Conservation (phyloP, 2,329 filamentous ascomycete species). For the Pseudogymnoascus sp. region DNA sequence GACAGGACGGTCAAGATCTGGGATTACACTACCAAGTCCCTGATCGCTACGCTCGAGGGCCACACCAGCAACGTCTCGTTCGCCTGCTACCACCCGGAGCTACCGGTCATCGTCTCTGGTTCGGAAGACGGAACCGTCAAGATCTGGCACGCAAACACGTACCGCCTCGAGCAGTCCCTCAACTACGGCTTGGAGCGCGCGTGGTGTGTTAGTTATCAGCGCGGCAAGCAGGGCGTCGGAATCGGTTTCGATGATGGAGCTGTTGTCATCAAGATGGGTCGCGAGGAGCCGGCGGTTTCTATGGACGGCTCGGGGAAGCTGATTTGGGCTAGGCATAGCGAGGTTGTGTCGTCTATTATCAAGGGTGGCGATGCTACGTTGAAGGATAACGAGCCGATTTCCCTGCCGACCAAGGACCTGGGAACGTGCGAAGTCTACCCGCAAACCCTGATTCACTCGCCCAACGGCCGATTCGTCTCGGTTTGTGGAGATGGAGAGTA, state of each 20-base stretch:
- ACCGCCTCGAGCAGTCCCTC: slow-evolving; percentile 87
- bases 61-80: slow-evolving; percentile 98
- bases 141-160: slow-evolving; percentile 98
- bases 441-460: slow-evolving; percentile 88
- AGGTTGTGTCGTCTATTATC: slow-evolving; percentile 90
- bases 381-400: slow-evolving; percentile 84
- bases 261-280: slow-evolving; percentile 93
- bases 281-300: slow-evolving; percentile 93
- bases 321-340: slow-evolving; percentile 91
- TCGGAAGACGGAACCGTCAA: slow-evolving; percentile 96
- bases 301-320: slow-evolving; percentile 96
- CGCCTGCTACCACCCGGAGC: slow-evolving; percentile 92
- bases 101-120: slow-evolving; percentile 94
- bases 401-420: slow-evolving; percentile 84
- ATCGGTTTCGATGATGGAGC: slow-evolving; percentile 97
- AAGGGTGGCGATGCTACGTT: slow-evolving; percentile 76
- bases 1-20: slow-evolving; percentile 96
- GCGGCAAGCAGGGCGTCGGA: slow-evolving; percentile 86
- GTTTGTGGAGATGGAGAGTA: slow-evolving; percentile 96
- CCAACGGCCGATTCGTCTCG: slow-evolving; percentile 81
- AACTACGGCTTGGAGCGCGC: slow-evolving; percentile 94
- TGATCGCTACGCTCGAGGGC: slow-evolving; percentile 93
- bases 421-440: slow-evolving; percentile 96
- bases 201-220: slow-evolving; percentile 96
- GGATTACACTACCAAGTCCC: slow-evolving; percentile 97